Base-by-base conservation (phyloP, 1,139 yeast species). In the Meyerozyma athensensis region DNA sequence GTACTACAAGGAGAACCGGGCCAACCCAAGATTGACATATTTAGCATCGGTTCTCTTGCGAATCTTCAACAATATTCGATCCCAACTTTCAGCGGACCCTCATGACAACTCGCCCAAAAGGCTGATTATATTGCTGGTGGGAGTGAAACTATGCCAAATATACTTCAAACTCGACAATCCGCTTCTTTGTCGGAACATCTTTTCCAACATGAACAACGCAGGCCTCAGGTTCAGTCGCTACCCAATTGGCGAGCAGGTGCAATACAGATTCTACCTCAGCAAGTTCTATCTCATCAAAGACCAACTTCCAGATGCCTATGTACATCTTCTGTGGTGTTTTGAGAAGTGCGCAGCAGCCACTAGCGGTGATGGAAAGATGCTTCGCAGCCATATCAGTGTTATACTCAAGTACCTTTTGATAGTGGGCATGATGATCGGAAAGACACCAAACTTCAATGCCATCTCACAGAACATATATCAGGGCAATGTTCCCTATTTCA, bases 151-250 rank as follows among this genome's bases (percentile, higher is more conserved):
- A 32, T 84, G 92, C 54, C 67, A 73, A 43, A 63, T 79, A 1
- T 86, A 86, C 54, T 81, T 81, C 55, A 65, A 62, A 38, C 68
- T 83, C 28, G 75, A 69, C 34, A 81, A 79, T 36, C 87, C 90
- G 3, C 63, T 80, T 39, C 64, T 83, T 9, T 84, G 94, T 54
- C 77, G 84, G 22, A 84, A 83, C 51, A 84, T 86, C 34, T 83
- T 84, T 56, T 74, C 86, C 30, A 85, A 84, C 53, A 76, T 85
- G 65, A 81, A 78, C 47, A 79, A 79, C 21, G 74, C 86, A 16
- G 63, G 68, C 24, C 60, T 81, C 34, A 56, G 54, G 30, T 69
- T 80, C 45, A 50, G 61, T 2, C 49, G 54, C 9, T 80, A 75
- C 41, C 64, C 77, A 4, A 58, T 61, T 33, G 59, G 76, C 2